Evolutionary conservation across 495 filamentous ascomycete species (phyloP).

Genomic region (Penicillium coprophilum): DNA sequence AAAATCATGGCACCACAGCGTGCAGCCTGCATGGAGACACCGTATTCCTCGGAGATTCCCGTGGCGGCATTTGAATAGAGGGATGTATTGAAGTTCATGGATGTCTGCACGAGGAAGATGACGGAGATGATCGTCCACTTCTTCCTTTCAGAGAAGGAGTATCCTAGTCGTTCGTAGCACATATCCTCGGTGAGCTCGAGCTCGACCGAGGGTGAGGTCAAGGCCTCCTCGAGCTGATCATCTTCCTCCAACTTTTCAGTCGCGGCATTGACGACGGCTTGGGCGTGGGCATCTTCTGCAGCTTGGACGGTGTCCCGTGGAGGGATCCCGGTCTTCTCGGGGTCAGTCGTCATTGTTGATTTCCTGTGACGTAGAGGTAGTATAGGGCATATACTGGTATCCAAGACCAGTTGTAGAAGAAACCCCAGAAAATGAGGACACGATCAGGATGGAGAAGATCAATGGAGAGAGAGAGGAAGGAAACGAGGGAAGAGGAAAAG

Average conservation of each 20-base stretch:
- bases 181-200: slow-evolving; percentile 55
- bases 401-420: neutral
- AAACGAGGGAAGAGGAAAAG: slow-evolving; percentile 17
- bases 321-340: slow-evolving; percentile 20
- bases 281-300: slow-evolving; percentile 37
- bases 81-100: slow-evolving; percentile 60
- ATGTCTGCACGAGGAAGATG: slow-evolving; percentile 58
- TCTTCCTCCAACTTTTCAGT: slow-evolving; percentile 29
- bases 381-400: neutral
- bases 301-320: slow-evolving; percentile 31
- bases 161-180: slow-evolving; percentile 58
- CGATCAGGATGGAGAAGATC: neutral
- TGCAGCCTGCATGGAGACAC: slow-evolving; percentile 51
- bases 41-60: slow-evolving; percentile 51
- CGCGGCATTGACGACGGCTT: slow-evolving; percentile 25
- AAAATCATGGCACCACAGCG: slow-evolving; percentile 58
- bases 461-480: slow-evolving; percentile 10
- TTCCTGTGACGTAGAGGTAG: neutral
- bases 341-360: slow-evolving; percentile 20
- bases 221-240: slow-evolving; percentile 32
- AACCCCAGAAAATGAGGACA: neutral
- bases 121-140: slow-evolving; percentile 64
- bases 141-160: slow-evolving; percentile 47
- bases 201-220: slow-evolving; percentile 24
- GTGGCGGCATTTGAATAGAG: slow-evolving; percentile 54